Evolutionary conservation across 2,329 filamentous ascomycete genomes (phyloP).

Genomic region (Neocucurbitaria cava): DNA sequence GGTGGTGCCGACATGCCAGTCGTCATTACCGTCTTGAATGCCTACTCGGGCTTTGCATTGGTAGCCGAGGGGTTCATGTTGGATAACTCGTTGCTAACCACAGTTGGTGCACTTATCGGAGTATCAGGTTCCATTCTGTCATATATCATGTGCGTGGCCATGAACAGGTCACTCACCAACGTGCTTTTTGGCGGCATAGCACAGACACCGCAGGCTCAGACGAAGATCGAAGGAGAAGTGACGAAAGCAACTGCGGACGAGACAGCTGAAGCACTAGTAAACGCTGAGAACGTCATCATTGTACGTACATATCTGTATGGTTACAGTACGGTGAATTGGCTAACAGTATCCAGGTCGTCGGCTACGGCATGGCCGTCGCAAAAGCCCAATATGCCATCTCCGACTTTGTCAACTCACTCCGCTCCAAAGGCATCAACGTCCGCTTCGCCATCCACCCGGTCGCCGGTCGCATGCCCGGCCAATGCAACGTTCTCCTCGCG

Average conservation of each 20-base stretch:
- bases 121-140: slow-evolving; percentile 89
- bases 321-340: not conserved
- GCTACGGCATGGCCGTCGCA: slow-evolving; percentile 93
- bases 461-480: slow-evolving; percentile 89
- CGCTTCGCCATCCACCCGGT: slow-evolving; percentile 92
- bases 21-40: slow-evolving; percentile 88
- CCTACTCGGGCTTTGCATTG: slow-evolving; percentile 88
- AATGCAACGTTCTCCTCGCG: slow-evolving; percentile 89
- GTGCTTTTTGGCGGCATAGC: slow-evolving; percentile 86
- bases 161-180: slow-evolving; percentile 90
- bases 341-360: slow-evolving; percentile 63
- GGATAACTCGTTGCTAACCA: slow-evolving; percentile 83
- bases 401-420: slow-evolving; percentile 77
- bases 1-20: slow-evolving; percentile 95
- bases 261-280: slow-evolving; percentile 75
- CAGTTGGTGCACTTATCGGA: slow-evolving; percentile 84
- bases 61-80: slow-evolving; percentile 94
- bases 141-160: slow-evolving; percentile 72
- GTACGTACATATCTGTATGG: slow-evolving; percentile 44
- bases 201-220: slow-evolving; percentile 66
- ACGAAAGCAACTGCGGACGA: slow-evolving; percentile 82
- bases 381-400: slow-evolving; percentile 92
- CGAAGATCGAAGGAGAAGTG: slow-evolving; percentile 80
- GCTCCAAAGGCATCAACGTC: slow-evolving; percentile 78
- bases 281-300: slow-evolving; percentile 85